Conservation (phyloP, 2,329 filamentous ascomycete genomes). For the Fusarium pseudonygamai region DNA sequence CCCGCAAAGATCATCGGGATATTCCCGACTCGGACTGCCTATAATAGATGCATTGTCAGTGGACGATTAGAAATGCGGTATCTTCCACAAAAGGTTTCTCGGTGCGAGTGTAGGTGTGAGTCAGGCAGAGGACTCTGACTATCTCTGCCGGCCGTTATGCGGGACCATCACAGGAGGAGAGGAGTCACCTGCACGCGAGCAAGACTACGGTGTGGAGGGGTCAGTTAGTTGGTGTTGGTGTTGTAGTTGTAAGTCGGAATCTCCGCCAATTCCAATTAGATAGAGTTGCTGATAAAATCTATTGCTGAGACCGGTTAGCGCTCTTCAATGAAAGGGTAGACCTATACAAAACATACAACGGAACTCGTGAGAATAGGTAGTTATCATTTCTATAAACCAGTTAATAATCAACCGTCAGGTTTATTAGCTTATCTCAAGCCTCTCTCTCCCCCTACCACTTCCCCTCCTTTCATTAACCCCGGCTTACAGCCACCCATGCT, state of each 20-base stretch:
- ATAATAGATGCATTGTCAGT: conserved; percentile 2
- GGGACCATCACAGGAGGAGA: conserved; percentile 6
- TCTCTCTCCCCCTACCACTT: not conserved
- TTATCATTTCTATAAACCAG: conserved; percentile 26
- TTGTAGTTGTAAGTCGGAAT: not conserved
- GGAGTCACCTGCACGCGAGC: conserved; percentile 16
- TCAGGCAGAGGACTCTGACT: not conserved
- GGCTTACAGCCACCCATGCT: conserved; percentile 18
- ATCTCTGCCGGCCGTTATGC: not conserved
- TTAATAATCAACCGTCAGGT: not conserved
- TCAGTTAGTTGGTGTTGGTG: not conserved
- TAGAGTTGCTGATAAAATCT: not conserved
- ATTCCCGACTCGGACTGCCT: conserved; percentile 18
- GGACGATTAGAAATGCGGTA: conserved; percentile 1
- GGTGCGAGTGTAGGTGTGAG: conserved; percentile 9
- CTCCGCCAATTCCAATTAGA: not conserved
- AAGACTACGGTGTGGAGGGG: conserved; percentile 10
- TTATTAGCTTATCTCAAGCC: conserved; percentile 10
- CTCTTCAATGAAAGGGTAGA: not conserved
- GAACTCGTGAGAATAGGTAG: conserved; percentile 15
- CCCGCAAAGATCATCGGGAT: conserved; percentile 27
- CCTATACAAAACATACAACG: not conserved
- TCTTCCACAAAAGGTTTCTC: not conserved
- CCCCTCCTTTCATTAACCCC: conserved; percentile 18
- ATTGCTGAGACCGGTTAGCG: not conserved